These are phyloP conservation scores for Physaria fendleri DNA, from an alignment of 345 rosid species.

Conservation along the genomic window DNA sequence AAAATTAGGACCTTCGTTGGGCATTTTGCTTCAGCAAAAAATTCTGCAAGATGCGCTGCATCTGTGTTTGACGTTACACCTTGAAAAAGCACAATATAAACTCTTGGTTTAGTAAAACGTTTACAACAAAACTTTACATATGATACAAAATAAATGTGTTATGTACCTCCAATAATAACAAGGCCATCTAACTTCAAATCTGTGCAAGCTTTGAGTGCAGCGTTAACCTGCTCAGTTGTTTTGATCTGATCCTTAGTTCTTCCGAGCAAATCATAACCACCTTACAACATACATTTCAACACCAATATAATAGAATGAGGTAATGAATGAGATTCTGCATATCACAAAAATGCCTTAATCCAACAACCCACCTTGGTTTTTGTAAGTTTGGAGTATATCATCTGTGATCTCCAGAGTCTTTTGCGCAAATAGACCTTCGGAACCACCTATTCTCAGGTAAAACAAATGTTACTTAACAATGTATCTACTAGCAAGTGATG, in stretches of 20 bases:
- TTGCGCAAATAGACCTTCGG: constrained; percentile 95
- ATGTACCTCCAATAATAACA: constrained; percentile 89
- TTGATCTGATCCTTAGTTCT: constrained; percentile 96
- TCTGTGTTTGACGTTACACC: constrained; percentile 96
- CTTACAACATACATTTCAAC: constrained; percentile 31
- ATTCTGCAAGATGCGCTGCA: constrained; percentile 98
- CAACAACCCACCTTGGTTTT: constrained; percentile 73
- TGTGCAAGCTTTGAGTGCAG: constrained; percentile 74
- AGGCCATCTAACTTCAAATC: constrained; percentile 91
- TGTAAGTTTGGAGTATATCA: constrained; percentile 72
- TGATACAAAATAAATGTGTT: neutral
- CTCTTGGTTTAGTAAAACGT: constrained; percentile 1
- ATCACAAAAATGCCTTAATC: neutral
- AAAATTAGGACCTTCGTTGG: constrained; percentile 53
- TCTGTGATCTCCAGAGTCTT: constrained; percentile 83
- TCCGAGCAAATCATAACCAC: constrained; percentile 96
- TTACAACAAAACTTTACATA: neutral
- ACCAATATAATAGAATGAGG: constrained; percentile 12
- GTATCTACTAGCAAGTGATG: neutral
- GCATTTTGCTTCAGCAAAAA: constrained; percentile 83
- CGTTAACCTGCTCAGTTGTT: constrained; percentile 92
- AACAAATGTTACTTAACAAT: neutral
- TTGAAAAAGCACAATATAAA: constrained; percentile 32
- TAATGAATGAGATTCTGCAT: constrained; percentile 9
- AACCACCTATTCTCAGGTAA: constrained; percentile 58